Base-by-base conservation (phyloP, 2,329 filamentous ascomycete species). In the Exophiala mesophila region DNA sequence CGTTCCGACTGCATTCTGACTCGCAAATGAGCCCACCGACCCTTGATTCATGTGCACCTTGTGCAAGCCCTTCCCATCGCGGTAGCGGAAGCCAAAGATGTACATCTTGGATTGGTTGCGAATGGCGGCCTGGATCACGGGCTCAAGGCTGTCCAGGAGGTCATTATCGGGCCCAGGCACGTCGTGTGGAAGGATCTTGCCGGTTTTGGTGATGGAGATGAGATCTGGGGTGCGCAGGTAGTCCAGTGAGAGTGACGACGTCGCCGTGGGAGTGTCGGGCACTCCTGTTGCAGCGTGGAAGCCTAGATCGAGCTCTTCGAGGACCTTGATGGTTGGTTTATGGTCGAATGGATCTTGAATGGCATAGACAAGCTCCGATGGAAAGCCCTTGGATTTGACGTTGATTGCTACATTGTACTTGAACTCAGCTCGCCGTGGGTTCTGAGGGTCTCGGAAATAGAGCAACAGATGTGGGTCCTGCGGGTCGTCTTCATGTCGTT, bases 31-130 rank as follows among this genome's bases (percentile, higher is more conserved):
- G 7, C 29, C 29, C 10, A 32, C 29, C 7, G 29, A 32, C 13
- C 29, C 29, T 13, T 32, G 29, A 32, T 32, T 32, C 29, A 32
- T 32, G 13, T 32, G 29, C 16, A 32, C 29, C 16, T 32, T 32
- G 29, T 32, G 29, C 16, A 15, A 6, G 10, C 29, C 29, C 6
- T 32, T 32, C 6, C 29, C 29, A 32, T 15, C 29, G 13, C 7
- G 13, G 16, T 32, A 32, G 10, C 29, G 29, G 13, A 32, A 32
- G 7, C 29, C 29, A 15, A 32, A 32, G 16, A 32, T 32, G 13
- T 32, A 32, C 29, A 32, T 13, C 6, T 7, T n/a, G 10, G 29
- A 7, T 32, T 32, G 29, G 16, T 32, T 32, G 29, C 29, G 29
- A 13, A 32, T 32, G 16, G 29, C 29, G 6, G 29, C 10, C 7